A percentile compares a stretch with the other conserved stretches of the same genome.
phyloP scores from a whole-genome alignment of 2,329 filamentous ascomycete species.

The Nemania diffusa region DNA sequence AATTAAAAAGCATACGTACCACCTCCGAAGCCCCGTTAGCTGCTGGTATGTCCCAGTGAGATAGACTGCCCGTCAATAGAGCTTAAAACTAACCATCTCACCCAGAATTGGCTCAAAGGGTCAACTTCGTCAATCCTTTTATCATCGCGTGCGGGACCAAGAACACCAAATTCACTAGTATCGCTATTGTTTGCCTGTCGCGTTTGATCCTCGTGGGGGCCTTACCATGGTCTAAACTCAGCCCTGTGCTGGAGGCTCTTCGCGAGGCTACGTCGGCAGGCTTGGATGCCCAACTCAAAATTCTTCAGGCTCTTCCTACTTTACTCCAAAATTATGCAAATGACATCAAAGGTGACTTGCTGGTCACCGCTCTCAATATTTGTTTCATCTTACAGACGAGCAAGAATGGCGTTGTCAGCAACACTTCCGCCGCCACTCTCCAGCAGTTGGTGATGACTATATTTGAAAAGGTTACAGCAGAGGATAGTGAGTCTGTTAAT shows the following conservation, averaged over 20 bases:
- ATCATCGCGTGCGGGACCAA: slow-evolving; percentile 90
- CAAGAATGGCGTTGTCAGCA: slow-evolving; percentile 93
- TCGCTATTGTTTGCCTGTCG: slow-evolving; percentile 89
- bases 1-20: slow-evolving; percentile 79
- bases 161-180: slow-evolving; percentile 89
- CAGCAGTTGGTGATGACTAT: slow-evolving; percentile 93
- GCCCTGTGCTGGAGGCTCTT: slow-evolving; percentile 88
- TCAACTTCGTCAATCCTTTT: slow-evolving; percentile 91
- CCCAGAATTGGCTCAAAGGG: slow-evolving; percentile 82
- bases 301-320: slow-evolving; percentile 89
- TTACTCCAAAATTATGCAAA: slow-evolving; percentile 89
- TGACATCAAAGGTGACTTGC: slow-evolving; percentile 81
- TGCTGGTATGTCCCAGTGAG: slow-evolving; percentile 63
- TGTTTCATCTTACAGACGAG: slow-evolving; percentile 91
- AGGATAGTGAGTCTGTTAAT: slow-evolving; percentile 73
- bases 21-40: slow-evolving; percentile 81
- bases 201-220: slow-evolving; percentile 85
- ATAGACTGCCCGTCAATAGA: slow-evolving; percentile 8
- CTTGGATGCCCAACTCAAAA: slow-evolving; percentile 94
- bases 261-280: slow-evolving; percentile 83
- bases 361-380: slow-evolving; percentile 86
- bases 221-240: slow-evolving; percentile 80
- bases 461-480: slow-evolving; percentile 87
- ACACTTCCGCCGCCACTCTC: slow-evolving; percentile 94
- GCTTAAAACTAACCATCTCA: slow-evolving; percentile 20